Evolutionary conservation across 2,329 filamentous ascomycete species (phyloP).

Genomic region (Tolypocladium ovalisporum): DNA sequence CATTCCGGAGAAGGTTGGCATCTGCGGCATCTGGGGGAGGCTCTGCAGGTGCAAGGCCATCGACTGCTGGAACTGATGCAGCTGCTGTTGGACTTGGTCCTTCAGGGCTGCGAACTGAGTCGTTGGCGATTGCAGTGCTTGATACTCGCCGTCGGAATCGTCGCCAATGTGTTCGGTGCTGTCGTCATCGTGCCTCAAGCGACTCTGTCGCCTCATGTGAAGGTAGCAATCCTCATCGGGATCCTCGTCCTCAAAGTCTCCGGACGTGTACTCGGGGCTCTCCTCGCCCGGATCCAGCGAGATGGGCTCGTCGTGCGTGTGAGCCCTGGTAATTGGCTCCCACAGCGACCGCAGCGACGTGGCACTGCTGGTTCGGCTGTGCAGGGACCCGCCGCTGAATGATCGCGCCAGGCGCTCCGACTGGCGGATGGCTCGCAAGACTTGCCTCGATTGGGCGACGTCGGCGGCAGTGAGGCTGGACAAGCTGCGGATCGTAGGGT

Average conservation of each 20-base stretch:
- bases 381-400: conserved; percentile 51
- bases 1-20: conserved; percentile 44
- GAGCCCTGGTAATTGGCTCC: conserved; percentile 36
- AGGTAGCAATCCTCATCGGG: conserved; percentile 24
- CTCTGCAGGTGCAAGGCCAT: conserved; percentile 58
- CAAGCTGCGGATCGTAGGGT: conserved; percentile 58
- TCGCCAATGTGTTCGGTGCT: conserved; percentile 24
- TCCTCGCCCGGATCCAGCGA: conserved; percentile 31
- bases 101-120: conserved; percentile 58
- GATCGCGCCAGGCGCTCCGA: conserved; percentile 53
- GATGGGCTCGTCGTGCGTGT: conserved; percentile 22
- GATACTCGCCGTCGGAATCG: conserved; percentile 20
- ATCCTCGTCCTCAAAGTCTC: conserved; percentile 31
- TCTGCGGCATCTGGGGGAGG: conserved; percentile 45
- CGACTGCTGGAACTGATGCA: conserved; percentile 66
- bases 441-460: conserved; percentile 53
- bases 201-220: conserved; percentile 23
- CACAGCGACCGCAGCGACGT: conserved; percentile 57
- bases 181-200: conserved; percentile 17
- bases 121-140: conserved; percentile 39
- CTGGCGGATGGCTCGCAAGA: conserved; percentile 51
- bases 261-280: conserved; percentile 33
- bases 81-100: conserved; percentile 61
- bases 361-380: conserved; percentile 54
- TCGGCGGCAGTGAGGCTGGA: conserved; percentile 63